A percentile compares a stretch with the other conserved stretches of the same genome.
Evolutionary conservation across 371 early-diverging fungal species (phyloP).

Genomic region (Saksenaea vasiformis): DNA sequence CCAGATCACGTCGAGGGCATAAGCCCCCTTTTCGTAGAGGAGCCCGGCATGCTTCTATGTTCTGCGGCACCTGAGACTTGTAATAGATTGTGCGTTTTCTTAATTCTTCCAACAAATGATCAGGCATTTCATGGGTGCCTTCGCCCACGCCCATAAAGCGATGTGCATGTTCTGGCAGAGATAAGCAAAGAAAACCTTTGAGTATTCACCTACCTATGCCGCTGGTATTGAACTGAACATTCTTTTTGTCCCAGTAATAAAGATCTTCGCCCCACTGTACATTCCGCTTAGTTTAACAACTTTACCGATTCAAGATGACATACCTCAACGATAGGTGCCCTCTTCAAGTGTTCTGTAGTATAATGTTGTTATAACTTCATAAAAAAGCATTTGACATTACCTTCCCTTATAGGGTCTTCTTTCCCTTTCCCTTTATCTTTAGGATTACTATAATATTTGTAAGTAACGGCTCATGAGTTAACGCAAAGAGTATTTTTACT

Average conservation of each 20-base stretch:
- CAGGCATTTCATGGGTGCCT: conserved; percentile 59
- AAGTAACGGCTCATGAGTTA: conserved; percentile 1
- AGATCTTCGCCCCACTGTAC: conserved; percentile 66
- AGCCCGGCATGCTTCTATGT: conserved; percentile 61
- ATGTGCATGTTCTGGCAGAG: conserved; percentile 50
- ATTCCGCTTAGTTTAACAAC: not conserved
- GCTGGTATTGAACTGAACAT: conserved; percentile 64
- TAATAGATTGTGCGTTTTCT: conserved; percentile 56
- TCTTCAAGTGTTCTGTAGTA: conserved; percentile 39
- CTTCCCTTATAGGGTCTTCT: conserved; percentile 26
- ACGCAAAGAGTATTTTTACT: not conserved
- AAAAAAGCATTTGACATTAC: conserved; percentile 8
- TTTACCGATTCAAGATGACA: not conserved
- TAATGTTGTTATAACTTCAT: not conserved
- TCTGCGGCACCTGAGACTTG: conserved; percentile 34
- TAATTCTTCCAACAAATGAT: conserved; percentile 51
- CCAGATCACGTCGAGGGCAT: conserved; percentile 69
- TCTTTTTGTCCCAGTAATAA: conserved; percentile 68
- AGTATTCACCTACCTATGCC: conserved; percentile 46
- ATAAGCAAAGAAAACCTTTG: not conserved
- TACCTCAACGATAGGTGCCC: conserved; percentile 67
- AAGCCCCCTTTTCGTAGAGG: conserved; percentile 68
- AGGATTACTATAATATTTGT: not conserved
- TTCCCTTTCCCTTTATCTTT: conserved; percentile 35
- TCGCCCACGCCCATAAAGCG: conserved; percentile 70